Evolutionary conservation across 768 basidiomycete species (phyloP).

Genomic region (Amanita molliuscula): DNA sequence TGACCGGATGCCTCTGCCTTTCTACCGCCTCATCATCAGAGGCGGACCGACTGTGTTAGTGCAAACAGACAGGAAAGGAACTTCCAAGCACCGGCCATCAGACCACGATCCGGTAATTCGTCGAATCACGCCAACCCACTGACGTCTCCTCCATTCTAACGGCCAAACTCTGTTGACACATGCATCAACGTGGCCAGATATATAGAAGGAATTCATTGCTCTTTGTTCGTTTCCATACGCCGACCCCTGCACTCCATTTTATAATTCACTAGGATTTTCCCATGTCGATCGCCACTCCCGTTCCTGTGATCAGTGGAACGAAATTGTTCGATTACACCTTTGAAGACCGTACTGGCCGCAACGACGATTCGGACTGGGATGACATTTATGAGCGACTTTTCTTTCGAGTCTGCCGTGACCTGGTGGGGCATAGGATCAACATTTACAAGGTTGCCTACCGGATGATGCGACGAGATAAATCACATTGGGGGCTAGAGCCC

Average conservation of each 20-base stretch:
- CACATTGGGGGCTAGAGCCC: conserved; percentile 42
- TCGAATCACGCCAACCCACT: neutral
- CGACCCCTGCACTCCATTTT: neutral
- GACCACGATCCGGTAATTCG: neutral
- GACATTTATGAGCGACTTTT: conserved; percentile 73
- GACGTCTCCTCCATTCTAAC: neutral
- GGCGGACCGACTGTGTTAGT: neutral
- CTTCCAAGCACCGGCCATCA: neutral
- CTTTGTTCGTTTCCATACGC: neutral
- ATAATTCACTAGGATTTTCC: too few species aligned
- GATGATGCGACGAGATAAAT: conserved; percentile 46
- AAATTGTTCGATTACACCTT: conserved; percentile 40
- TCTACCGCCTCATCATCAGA: too few species aligned
- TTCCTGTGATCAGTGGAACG: conserved; percentile 9
- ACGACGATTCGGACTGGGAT: conserved; percentile 54
- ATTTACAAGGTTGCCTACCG: conserved; percentile 62
- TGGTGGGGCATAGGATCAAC: conserved; percentile 30
- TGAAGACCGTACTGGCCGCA: conserved; percentile 56
- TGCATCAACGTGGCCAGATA: neutral
- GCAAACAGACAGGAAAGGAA: neutral
- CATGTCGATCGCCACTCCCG: neutral
- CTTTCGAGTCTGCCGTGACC: conserved; percentile 46
- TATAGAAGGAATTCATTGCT: neutral
- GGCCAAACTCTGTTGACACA: neutral
- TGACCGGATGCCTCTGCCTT: neutral